Conservation (phyloP, 2,329 filamentous ascomycete genomes). For the Xylariaceae sp. region DNA sequence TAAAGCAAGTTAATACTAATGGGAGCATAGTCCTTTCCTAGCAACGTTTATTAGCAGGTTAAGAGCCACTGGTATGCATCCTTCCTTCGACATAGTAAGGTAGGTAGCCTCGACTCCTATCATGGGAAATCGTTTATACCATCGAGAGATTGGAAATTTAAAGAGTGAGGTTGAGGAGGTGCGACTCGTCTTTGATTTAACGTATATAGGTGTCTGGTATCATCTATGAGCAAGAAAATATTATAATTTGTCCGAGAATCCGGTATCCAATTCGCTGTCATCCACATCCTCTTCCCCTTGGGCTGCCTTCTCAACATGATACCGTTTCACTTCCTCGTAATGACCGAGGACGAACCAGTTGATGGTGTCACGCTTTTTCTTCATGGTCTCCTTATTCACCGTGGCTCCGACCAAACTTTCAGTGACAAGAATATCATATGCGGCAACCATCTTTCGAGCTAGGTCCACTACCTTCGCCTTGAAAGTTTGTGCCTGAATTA, state of each 20-base stretch:
- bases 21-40: constrained; percentile 6
- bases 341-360: constrained; percentile 36
- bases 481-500: constrained; percentile 1
- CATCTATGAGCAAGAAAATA: background rate
- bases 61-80: constrained; percentile 2
- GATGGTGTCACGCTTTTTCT: constrained; percentile 31
- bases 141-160: background rate
- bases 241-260: background rate
- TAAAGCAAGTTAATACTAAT: background rate
- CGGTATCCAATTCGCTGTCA: background rate
- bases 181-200: constrained; percentile 8
- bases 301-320: background rate
- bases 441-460: constrained; percentile 41
- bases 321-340: constrained; percentile 30
- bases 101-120: background rate
- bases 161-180: background rate
- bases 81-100: background rate
- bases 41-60: background rate
- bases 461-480: constrained; percentile 37
- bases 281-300: background rate
- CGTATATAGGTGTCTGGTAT: constrained; percentile 10
- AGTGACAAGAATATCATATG: constrained; percentile 37
- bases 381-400: constrained; percentile 24
- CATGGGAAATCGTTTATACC: background rate
- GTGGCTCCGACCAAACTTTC: constrained; percentile 26